Conservation (phyloP, 1,284 basidiomycete genomes). For the Afroboletus lepidellus region DNA sequence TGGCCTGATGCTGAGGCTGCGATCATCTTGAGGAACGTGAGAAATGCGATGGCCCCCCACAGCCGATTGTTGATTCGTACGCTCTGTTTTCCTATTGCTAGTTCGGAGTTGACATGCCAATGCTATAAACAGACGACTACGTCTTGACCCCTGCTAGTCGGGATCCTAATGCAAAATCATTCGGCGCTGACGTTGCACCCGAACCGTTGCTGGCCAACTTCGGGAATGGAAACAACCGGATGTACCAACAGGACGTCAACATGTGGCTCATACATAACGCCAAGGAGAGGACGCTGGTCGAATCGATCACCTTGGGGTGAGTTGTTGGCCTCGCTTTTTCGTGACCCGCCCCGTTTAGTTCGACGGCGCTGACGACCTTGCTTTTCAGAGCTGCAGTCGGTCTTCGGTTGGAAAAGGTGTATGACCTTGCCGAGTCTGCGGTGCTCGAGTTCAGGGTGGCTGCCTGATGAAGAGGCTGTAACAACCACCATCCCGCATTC, state of each 20-base stretch:
- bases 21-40: constrained; percentile 21
- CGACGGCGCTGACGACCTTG: background rate
- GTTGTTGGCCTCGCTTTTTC: background rate
- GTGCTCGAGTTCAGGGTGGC: constrained; percentile 28
- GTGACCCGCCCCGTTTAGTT: background rate
- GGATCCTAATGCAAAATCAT: constrained; percentile 4
- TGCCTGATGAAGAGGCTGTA: constrained; percentile 2
- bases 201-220: constrained; percentile 33
- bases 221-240: constrained; percentile 22
- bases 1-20: constrained; percentile 26
- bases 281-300: constrained; percentile 28
- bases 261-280: constrained; percentile 30
- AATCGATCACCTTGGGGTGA: constrained; percentile 22
- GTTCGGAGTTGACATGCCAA: background rate
- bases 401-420: constrained; percentile 24
- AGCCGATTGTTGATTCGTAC: constrained; percentile 31
- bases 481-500: background rate
- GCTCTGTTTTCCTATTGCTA: background rate
- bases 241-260: constrained; percentile 30
- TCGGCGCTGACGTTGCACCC: constrained; percentile 21
- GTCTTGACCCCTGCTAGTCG: constrained; percentile 13
- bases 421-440: constrained; percentile 26
- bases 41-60: constrained; percentile 21
- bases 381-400: constrained; percentile 17
- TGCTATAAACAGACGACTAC: constrained; percentile 18